Conservation (phyloP, 177 flowering plant genomes). For the Tripterygium wilfordii region DNA sequence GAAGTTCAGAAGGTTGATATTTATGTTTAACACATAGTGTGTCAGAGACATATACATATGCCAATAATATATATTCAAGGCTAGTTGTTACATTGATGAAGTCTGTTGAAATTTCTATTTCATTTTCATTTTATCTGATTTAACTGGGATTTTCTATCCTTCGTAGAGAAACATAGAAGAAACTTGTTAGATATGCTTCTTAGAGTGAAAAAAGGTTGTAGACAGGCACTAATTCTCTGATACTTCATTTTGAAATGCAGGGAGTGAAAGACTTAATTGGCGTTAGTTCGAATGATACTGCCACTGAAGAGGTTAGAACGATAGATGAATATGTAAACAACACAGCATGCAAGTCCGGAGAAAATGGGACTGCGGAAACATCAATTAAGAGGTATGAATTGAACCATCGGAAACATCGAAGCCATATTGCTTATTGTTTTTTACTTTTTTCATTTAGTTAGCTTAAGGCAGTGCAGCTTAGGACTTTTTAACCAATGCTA, state of each 20-base stretch:
- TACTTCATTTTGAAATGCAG: slow-evolving; percentile 16
- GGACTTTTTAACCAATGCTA: too few species aligned
- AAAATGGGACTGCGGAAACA: slow-evolving; percentile 13
- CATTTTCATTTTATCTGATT: not conserved
- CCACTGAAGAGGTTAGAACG: slow-evolving; percentile 13
- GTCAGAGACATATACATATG: not conserved
- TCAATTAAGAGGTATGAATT: slow-evolving; percentile 21
- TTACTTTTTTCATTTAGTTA: not conserved
- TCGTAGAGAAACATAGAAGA: too few species aligned
- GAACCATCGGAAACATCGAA: too few species aligned
- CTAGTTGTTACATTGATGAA: too few species aligned
- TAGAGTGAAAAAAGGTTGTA: too few species aligned
- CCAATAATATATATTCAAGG: too few species aligned
- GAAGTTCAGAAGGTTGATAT: slow-evolving; percentile 34
- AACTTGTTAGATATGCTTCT: too few species aligned
- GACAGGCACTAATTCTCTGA: too few species aligned
- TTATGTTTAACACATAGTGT: not conserved
- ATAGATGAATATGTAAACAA: not conserved
- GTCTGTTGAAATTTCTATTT: not conserved
- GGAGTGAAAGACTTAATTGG: slow-evolving; percentile 4
- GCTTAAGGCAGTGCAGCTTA: too few species aligned
- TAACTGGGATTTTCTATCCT: too few species aligned
- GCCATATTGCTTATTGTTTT: not conserved
- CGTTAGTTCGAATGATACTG: slow-evolving; percentile 1
- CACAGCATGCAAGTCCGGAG: too few species aligned